Evolutionary conservation across 129 eudicot species (phyloP).

Genomic region (Tagetes erecta): DNA sequence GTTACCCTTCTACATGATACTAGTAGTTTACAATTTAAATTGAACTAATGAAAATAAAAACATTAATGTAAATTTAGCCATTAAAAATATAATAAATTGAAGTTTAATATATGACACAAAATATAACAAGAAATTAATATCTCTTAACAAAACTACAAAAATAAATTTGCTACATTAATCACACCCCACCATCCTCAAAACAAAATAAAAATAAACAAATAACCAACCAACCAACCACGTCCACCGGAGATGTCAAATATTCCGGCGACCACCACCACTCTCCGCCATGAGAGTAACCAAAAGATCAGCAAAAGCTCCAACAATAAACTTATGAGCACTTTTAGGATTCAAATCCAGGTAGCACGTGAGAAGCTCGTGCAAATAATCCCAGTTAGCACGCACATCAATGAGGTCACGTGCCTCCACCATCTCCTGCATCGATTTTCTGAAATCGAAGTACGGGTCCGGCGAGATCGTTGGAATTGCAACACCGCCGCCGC

Average conservation of each 20-base stretch:
- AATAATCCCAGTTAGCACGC: conserved; percentile 64
- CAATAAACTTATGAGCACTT: conserved; percentile 81
- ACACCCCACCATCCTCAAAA: conserved; percentile 23
- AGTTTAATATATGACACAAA: not conserved
- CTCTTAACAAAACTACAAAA: conserved; percentile 20
- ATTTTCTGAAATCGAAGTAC: conserved; percentile 72
- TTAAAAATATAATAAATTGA: not conserved
- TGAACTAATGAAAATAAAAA: too few species aligned
- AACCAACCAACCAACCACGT: not conserved
- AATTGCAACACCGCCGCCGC: conserved; percentile 53
- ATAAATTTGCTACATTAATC: conserved; percentile 32
- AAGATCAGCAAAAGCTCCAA: conserved; percentile 85
- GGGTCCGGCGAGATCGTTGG: conserved; percentile 91
- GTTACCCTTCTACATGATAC: too few species aligned
- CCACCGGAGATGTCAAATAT: conserved; percentile 7
- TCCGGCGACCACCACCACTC: conserved; percentile 32
- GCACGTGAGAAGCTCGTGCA: conserved; percentile 84
- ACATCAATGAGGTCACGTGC: conserved; percentile 69
- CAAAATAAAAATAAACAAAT: not conserved
- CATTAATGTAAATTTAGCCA: not conserved
- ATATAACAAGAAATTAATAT: not conserved
- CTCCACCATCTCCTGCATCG: conserved; percentile 99
- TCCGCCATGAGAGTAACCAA: conserved; percentile 57
- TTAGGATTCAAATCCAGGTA: conserved; percentile 80
- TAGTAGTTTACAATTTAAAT: too few species aligned